These are phyloP conservation scores for Coemansia sp. DNA, from an alignment of 192 early-diverging fungal genomes.

Conservation along the genomic window DNA sequence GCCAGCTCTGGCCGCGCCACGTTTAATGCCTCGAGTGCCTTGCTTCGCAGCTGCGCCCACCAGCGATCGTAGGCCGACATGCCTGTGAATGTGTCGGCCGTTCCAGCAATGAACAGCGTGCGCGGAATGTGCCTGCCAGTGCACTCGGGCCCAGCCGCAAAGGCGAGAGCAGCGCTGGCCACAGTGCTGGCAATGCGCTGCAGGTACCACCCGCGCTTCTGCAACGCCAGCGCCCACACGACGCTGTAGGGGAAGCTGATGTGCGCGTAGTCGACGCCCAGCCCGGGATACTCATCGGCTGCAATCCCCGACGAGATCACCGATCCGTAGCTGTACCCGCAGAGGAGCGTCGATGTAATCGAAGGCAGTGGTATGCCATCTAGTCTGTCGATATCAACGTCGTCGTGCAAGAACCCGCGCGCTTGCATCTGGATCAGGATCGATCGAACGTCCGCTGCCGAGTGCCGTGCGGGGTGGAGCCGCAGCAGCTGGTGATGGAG, in stretches of 20 bases:
- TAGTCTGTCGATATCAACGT: conserved; percentile 15
- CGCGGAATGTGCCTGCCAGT: conserved; percentile 20
- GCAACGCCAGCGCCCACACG: conserved; percentile 46
- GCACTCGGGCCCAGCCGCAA: conserved; percentile 10
- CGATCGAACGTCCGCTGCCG: conserved; percentile 21
- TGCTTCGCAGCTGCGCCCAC: conserved; percentile 40
- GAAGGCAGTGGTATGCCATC: conserved; percentile 46
- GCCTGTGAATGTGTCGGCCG: conserved; percentile 48
- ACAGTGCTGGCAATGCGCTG: conserved; percentile 37
- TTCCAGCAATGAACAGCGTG: conserved; percentile 45
- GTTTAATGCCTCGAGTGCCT: conserved; percentile 21
- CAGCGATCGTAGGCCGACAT: conserved; percentile 35
- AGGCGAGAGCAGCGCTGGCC: conserved; percentile 22
- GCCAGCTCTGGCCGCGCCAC: conserved; percentile 5
- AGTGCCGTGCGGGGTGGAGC: conserved; percentile 41
- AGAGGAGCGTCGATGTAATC: conserved; percentile 34
- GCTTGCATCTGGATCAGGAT: conserved; percentile 47
- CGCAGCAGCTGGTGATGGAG: conserved; percentile 22
- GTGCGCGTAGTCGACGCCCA: conserved; percentile 51
- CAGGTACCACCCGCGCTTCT: conserved; percentile 43
- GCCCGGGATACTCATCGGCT: conserved; percentile 38
- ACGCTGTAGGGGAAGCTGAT: conserved; percentile 57
- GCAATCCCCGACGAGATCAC: conserved; percentile 37
- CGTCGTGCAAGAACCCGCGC: conserved; percentile 27
- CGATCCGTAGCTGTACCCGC: conserved; percentile 59